Base-by-base conservation (phyloP, 1,284 basidiomycete species). In the Leccinum glutinopallens region DNA sequence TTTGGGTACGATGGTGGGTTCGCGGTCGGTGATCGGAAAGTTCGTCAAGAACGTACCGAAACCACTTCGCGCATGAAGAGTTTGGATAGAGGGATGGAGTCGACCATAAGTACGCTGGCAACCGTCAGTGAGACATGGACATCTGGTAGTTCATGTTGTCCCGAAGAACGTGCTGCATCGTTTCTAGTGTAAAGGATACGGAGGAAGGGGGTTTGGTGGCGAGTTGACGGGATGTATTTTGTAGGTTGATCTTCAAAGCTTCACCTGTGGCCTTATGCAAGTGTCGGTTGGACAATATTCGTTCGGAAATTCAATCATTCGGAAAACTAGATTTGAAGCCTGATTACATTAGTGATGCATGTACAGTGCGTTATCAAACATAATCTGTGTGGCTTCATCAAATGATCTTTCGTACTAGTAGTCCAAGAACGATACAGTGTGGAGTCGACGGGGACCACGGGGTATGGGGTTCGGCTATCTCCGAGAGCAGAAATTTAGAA, bases 1-100 rank as follows among this genome's bases (percentile, higher is more conserved):
- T 76, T 76, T 58, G 75, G 72, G 17, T 68, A 74, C n/a, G 61
- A 66, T 19, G 68, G 71, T 29, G 72, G 74, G 57, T 62, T 68
- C 29, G 17, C 10, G 10, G 33, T 53, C 2, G 35, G 56, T 6
- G 58, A 39, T 12, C 56, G 49, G 15, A 60, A 39, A 5, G 15
- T n/a, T 19, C 49, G 55, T 39, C 60, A 49, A 41, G 49, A 49
- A 56, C 49, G 17, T 22, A 19, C 29, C 22, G 37, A 60, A n/a
- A 17, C 35, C 10, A 8, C 51, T 19, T 17, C 43, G 9, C 19
- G n/a, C 33, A 12, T 33, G 37, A 19, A 32, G 29, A 39, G 43
- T 32, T 32, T 46, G 35, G 49, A 57, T 22, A 13, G 49, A 32
- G 17, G 49, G 17, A 54, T 58, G 54, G 61, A 43, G 25, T 43